phyloP scores from a whole-genome alignment of 495 filamentous ascomycete species.

The Neurospora terricola region DNA sequence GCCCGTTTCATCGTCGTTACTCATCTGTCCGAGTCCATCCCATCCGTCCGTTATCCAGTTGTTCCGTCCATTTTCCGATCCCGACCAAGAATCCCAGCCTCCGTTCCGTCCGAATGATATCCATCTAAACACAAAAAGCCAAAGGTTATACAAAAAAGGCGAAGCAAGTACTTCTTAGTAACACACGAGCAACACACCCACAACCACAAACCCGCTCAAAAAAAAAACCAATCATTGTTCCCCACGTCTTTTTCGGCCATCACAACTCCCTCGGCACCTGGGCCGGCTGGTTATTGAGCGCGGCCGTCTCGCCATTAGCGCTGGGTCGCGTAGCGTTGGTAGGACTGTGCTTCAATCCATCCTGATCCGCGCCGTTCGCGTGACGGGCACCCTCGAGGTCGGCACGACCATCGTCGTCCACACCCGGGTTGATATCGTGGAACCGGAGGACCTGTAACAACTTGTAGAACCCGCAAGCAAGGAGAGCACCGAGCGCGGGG shows the following conservation, averaged over 20 bases:
- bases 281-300: neutral
- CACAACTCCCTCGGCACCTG: neutral
- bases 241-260: neutral
- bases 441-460: conserved; percentile 61
- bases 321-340: neutral
- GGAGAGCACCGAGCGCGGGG: conserved; percentile 42
- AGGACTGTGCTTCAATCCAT: neutral
- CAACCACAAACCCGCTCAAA: neutral
- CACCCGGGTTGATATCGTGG: conserved; percentile 56
- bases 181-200: neutral
- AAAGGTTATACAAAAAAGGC: neutral
- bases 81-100: neutral
- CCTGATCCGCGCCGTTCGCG: neutral
- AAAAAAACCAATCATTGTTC: neutral
- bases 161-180: neutral
- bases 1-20: neutral
- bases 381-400: conserved; percentile 8
- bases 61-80: neutral
- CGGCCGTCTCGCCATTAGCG: neutral
- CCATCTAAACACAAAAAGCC: neutral
- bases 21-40: neutral
- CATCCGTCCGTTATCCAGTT: neutral
- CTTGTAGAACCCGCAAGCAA: conserved; percentile 60
- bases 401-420: conserved; percentile 16
- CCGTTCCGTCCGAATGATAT: neutral